A percentile compares a stretch with the other conserved stretches of the same genome.
Conservation (phyloP, 176 grass and related monocot species). For the Zoysia pacifica region DNA sequence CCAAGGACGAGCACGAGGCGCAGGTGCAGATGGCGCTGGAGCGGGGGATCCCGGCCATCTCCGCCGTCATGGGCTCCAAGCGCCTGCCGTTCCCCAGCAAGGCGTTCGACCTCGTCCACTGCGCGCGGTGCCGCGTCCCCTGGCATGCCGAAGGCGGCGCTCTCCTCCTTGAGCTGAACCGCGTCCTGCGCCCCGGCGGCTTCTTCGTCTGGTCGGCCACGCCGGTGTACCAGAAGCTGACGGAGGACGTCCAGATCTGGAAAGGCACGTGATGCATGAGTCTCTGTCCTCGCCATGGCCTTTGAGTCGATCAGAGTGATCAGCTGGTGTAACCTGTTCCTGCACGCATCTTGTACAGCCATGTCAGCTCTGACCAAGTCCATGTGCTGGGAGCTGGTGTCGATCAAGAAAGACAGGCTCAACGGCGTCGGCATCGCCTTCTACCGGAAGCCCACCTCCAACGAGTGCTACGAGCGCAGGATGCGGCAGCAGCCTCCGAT, state of each 20-base stretch:
- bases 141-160: constrained; percentile 86
- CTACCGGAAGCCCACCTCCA: constrained; percentile 77
- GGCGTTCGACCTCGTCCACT: constrained; percentile 93
- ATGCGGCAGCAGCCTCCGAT: constrained; percentile 72
- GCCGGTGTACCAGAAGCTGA: constrained; percentile 93
- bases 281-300: too few relatives aligned
- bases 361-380: constrained; percentile 80
- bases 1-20: constrained; percentile 97
- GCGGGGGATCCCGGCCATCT: constrained; percentile 91
- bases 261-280: constrained; percentile 40
- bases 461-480: constrained; percentile 78
- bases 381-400: constrained; percentile 90
- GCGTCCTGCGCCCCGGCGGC: constrained; percentile 83
- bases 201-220: constrained; percentile 97
- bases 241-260: constrained; percentile 90
- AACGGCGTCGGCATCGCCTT: constrained; percentile 84
- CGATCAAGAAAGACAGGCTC: constrained; percentile 78
- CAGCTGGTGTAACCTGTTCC: too few relatives aligned
- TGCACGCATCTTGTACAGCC: constrained; percentile 22
- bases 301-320: too few relatives aligned
- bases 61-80: constrained; percentile 92
- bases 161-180: constrained; percentile 86
- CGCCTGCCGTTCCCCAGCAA: constrained; percentile 83
- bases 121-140: constrained; percentile 88
- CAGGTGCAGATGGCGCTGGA: constrained; percentile 93